Evolutionary conservation across 1,284 basidiomycete genomes (phyloP).

Genomic region (Cryptococcus maquisensis): DNA sequence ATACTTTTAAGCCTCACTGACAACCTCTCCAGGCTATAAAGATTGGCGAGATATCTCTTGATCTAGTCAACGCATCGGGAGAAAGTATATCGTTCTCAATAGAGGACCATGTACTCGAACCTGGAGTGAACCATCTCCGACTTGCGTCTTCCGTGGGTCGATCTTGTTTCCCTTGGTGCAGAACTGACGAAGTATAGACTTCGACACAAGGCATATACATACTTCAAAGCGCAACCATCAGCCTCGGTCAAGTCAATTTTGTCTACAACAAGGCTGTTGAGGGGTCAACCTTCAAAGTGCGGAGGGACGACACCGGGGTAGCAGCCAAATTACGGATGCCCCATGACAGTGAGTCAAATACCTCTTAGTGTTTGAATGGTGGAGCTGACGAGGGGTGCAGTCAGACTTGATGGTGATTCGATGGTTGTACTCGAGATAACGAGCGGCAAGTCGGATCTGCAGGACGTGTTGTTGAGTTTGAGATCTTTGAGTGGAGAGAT

Average conservation of each 20-base stretch:
- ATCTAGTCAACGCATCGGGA: slow-evolving; percentile 25
- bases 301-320: slow-evolving; percentile 23
- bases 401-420: slow-evolving; percentile 36
- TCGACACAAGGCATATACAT: slow-evolving; percentile 26
- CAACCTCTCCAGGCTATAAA: slow-evolving; percentile 16
- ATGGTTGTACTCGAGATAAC: slow-evolving; percentile 30
- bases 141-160: slow-evolving; percentile 34
- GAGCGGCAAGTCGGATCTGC: slow-evolving; percentile 16
- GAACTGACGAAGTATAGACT: slow-evolving; percentile 14
- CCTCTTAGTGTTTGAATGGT: background rate
- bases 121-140: slow-evolving; percentile 31
- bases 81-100: slow-evolving; percentile 27
- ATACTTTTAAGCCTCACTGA: background rate
- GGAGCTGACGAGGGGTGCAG: slow-evolving; percentile 7
- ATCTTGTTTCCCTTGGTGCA: background rate
- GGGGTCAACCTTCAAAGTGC: slow-evolving; percentile 9
- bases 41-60: slow-evolving; percentile 28
- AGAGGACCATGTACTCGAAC: slow-evolving; percentile 17
- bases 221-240: slow-evolving; percentile 16
- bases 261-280: slow-evolving; percentile 14
- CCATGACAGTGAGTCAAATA: slow-evolving; percentile 22
- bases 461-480: slow-evolving; percentile 15
- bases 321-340: slow-evolving; percentile 33
- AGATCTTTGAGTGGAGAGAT: slow-evolving; percentile 23
- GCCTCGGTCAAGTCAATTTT: slow-evolving; percentile 23